Evolutionary conservation across 768 basidiomycete species (phyloP), one percentile per base, ranked within the genome.

Genomic region (Trametes cubensis): DNA sequence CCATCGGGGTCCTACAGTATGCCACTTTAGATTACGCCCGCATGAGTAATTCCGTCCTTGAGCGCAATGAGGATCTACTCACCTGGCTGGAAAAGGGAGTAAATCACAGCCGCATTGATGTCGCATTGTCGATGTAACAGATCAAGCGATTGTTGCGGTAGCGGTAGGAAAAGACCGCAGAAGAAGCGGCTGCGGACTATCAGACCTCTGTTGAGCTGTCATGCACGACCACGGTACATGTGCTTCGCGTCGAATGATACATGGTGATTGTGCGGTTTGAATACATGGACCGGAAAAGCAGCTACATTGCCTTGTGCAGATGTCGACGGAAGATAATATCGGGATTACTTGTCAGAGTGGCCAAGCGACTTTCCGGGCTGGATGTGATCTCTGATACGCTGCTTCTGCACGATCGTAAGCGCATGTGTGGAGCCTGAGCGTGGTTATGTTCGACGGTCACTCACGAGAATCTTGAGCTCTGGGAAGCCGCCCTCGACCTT

Each of bases 401-500:
- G 95, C 76, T 98, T 98, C 90, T 96, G 74, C 63, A 46, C 34
- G 41, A 50, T 47, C 6, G 41, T 46, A 3, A 52, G 45, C 42
- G 23, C 23, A 42, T 48, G 26, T 23, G 13, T 15, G 47, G 23
- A 47, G 42, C 17, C 34, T 20, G 34, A 44, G 15, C 11, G 15
- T 8, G 25, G 15, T 26, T 3, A 23, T 40, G 51, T 23, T 39
- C 8, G 25, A 49, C n/a, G 17, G 20, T n/a, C 10, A 77, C 87
- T 71, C 70, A 93, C 93, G 71, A 95, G 77, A 23, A 83, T 79
- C 74, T 94, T 95, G 63, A 94, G 77, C 75, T 97, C 95, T 0
- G 95, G 95, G 70, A 98, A 98, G 2, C 92, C 90, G 42, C 92
- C 92, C 72, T 95, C 91, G 23, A 85, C 76, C 71, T 98, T 98